A percentile compares a stretch with the other conserved stretches of the same genome.
Evolutionary conservation across 169 alveolate genomes (phyloP).

Genomic region (Miamiensis avidus): DNA sequence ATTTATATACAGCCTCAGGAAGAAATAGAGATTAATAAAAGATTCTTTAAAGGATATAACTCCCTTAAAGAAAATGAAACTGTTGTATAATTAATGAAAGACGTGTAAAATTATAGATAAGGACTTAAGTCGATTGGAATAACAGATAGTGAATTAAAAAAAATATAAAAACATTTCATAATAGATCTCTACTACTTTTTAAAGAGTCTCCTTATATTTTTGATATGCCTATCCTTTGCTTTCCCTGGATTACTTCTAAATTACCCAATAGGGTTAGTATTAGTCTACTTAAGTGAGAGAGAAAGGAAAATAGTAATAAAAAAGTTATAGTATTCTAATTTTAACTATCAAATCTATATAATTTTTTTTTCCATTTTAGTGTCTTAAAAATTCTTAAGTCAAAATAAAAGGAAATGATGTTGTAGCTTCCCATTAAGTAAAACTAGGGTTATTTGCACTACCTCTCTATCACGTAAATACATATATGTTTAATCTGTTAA

Average conservation of each 20-base stretch:
- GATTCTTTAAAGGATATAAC: constrained; percentile 54
- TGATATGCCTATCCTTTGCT: constrained; percentile 43
- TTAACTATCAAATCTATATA: constrained; percentile 30
- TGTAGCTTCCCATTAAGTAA: constrained; percentile 61
- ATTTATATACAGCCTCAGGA: constrained; percentile 42
- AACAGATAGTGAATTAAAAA: constrained; percentile 52
- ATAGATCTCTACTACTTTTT: constrained; percentile 33
- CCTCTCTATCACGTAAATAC: constrained; percentile 38
- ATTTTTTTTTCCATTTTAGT: constrained; percentile 24
- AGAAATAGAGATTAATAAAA: constrained; percentile 43
- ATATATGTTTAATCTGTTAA: constrained; percentile 1
- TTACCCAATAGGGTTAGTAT: constrained; percentile 50
- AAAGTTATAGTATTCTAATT: constrained; percentile 35
- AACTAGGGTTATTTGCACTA: constrained; percentile 48
- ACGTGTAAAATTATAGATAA: constrained; percentile 35
- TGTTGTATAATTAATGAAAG: constrained; percentile 36
- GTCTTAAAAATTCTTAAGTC: constrained; percentile 48
- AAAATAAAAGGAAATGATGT: constrained; percentile 75
- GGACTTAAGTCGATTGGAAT: constrained; percentile 50
- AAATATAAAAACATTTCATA: constrained; percentile 12
- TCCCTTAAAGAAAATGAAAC: constrained; percentile 43
- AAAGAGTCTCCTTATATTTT: constrained; percentile 23
- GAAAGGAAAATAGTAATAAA: constrained; percentile 61
- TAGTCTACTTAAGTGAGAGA: constrained; percentile 48
- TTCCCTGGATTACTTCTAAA: constrained; percentile 63